phyloP scores from a whole-genome alignment of 768 basidiomycete genomes.

The Rhodotorula sphaerocarpa region DNA sequence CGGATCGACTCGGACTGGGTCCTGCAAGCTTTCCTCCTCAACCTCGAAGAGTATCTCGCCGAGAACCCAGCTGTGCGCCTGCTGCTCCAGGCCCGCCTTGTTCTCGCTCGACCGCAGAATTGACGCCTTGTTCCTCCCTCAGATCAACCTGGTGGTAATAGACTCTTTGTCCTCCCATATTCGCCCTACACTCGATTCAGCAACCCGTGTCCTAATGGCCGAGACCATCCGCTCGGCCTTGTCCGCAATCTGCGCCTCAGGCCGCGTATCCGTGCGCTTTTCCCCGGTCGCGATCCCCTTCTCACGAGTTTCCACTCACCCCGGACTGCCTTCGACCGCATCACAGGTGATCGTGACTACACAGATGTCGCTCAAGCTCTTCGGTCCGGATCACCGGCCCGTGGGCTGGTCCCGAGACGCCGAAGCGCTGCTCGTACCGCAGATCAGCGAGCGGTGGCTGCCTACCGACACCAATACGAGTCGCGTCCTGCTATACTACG shows the following conservation, averaged over 20 bases:
- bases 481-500: constrained; percentile 22
- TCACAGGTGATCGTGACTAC: constrained; percentile 18
- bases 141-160: constrained; percentile 27
- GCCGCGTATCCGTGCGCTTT: constrained; percentile 5
- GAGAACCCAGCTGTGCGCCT: constrained; percentile 10
- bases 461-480: background rate
- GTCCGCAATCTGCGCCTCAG: background rate
- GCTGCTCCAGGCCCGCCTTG: background rate
- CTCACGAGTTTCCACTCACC: too few species aligned
- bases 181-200: constrained; percentile 9
- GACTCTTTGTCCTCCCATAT: constrained; percentile 22
- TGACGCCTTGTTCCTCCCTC: background rate
- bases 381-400: constrained; percentile 15
- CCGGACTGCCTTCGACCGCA: background rate
- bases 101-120: too few species aligned
- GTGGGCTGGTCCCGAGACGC: constrained; percentile 17
- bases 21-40: constrained; percentile 18
- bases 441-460: constrained; percentile 12
- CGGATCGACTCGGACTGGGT: constrained; percentile 22
- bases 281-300: too few species aligned
- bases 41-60: constrained; percentile 8
- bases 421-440: constrained; percentile 27
- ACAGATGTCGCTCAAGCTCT: constrained; percentile 21
- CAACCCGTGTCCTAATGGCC: constrained; percentile 3
- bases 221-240: constrained; percentile 10